Percentiles rank a stretch among this genome's conserved stretches.
Evolutionary conservation across 768 basidiomycete genomes (phyloP).

Genomic region (Russula foetens): DNA sequence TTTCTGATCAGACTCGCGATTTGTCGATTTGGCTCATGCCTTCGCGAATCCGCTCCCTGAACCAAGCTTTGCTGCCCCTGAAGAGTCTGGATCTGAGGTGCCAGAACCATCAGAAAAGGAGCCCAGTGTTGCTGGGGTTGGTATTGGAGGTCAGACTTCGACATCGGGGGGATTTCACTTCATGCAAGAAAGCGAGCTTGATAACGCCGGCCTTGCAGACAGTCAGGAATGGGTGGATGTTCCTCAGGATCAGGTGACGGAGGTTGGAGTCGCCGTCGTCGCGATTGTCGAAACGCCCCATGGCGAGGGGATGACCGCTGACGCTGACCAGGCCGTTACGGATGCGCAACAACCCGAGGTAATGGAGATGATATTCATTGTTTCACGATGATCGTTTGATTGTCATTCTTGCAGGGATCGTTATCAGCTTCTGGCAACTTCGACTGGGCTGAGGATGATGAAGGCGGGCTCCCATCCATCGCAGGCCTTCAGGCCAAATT

Average conservation of each 20-base stretch:
- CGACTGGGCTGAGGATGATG: conserved; percentile 83
- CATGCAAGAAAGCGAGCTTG: conserved; percentile 76
- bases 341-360: conserved; percentile 10
- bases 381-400: not conserved
- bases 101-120: conserved; percentile 4
- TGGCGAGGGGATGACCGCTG: conserved; percentile 1
- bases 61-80: not conserved
- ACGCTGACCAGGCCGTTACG: conserved; percentile 1
- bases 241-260: conserved; percentile 3
- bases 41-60: conserved; percentile 39
- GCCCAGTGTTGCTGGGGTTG: conserved; percentile 17
- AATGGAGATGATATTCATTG: not conserved
- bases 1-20: conserved; percentile 42
- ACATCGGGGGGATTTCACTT: conserved; percentile 53
- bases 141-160: conserved; percentile 35
- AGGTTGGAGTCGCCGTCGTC: not conserved
- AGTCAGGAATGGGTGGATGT: conserved; percentile 20
- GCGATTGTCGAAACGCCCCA: not conserved
- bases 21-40: conserved; percentile 48
- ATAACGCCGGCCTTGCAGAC: conserved; percentile 28
- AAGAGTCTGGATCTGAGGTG: conserved; percentile 4
- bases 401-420: conserved; percentile 9
- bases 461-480: conserved; percentile 69
- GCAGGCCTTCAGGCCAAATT: conserved; percentile 70
- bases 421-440: conserved; percentile 33